Conservation (phyloP, 2,329 filamentous ascomycete species). For the Cryoendolithus antarcticus region DNA sequence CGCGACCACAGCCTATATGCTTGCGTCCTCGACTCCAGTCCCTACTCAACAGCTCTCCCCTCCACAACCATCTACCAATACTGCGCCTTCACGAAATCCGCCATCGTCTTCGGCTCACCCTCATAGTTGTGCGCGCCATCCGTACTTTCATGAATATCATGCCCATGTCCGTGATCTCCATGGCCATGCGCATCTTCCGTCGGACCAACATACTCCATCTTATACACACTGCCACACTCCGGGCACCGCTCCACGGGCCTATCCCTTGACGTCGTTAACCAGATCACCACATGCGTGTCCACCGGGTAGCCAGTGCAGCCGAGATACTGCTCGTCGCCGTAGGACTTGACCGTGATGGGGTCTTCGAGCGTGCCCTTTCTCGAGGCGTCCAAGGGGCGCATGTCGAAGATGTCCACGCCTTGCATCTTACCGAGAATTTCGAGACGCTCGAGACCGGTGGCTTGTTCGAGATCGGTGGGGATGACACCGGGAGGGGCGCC, state of each 20-base stretch:
- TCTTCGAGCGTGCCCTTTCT: conserved; percentile 82
- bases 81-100: conserved; percentile 88
- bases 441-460: conserved; percentile 94
- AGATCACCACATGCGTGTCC: conserved; percentile 82
- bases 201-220: conserved; percentile 93
- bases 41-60: no score
- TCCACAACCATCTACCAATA: conserved; percentile 38
- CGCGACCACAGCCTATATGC: no score
- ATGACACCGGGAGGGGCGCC: conserved; percentile 74
- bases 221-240: conserved; percentile 92
- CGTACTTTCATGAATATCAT: conserved; percentile 40
- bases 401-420: conserved; percentile 94
- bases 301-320: conserved; percentile 91
- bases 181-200: conserved; percentile 57
- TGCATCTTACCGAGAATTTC: conserved; percentile 99
- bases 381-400: conserved; percentile 87
- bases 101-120: conserved; percentile 84
- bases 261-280: conserved; percentile 79
- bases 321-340: conserved; percentile 89
- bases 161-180: conserved; percentile 15
- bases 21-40: no score
- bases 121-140: conserved; percentile 45
- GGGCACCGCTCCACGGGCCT: conserved; percentile 90
- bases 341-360: conserved; percentile 82
- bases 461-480: conserved; percentile 87